Percentiles rank a stretch among this genome's conserved stretches.
phyloP scores from a whole-genome alignment of 805 yeast genomes.

The Ogataea trehalophila region DNA sequence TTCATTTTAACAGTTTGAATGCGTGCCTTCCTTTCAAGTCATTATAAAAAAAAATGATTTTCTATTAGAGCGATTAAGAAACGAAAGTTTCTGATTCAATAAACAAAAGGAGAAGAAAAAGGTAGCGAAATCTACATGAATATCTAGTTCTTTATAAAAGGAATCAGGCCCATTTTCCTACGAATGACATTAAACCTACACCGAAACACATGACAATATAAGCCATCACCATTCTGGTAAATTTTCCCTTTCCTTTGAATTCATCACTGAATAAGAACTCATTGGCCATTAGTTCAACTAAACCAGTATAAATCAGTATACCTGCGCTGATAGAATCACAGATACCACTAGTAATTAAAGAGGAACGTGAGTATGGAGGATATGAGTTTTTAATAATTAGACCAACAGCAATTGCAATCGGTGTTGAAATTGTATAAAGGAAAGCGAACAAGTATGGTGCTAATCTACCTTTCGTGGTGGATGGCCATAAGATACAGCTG shows the following conservation, averaged over 20 bases:
- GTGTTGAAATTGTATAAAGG: slow-evolving; percentile 54
- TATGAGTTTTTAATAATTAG: slow-evolving; percentile 62
- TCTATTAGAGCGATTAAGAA: too few relatives aligned
- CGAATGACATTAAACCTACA: slow-evolving; percentile 65
- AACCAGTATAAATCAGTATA: slow-evolving; percentile 64
- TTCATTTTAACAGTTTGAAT: too few relatives aligned
- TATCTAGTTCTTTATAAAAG: too few relatives aligned
- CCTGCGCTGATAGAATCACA: slow-evolving; percentile 74
- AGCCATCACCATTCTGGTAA: slow-evolving; percentile 43
- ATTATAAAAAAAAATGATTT: too few relatives aligned
- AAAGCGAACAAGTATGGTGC: slow-evolving; percentile 46
- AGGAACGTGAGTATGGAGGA: slow-evolving; percentile 47
- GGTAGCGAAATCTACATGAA: too few relatives aligned
- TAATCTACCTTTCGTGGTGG: slow-evolving; percentile 28
- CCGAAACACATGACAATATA: slow-evolving; percentile 49
- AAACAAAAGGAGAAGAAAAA: too few relatives aligned
- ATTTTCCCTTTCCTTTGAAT: slow-evolving; percentile 48
- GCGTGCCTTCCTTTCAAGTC: too few relatives aligned
- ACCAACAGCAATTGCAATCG: slow-evolving; percentile 71
- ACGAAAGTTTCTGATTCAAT: too few relatives aligned
- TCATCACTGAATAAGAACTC: slow-evolving; percentile 60
- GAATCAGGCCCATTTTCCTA: slow-evolving; percentile 63
- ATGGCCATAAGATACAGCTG: slow-evolving; percentile 43
- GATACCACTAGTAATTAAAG: slow-evolving; percentile 60
- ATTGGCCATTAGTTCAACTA: slow-evolving; percentile 72